Base-by-base conservation (phyloP, 2,329 filamentous ascomycete species). In the Pezicula neosporulosa region DNA sequence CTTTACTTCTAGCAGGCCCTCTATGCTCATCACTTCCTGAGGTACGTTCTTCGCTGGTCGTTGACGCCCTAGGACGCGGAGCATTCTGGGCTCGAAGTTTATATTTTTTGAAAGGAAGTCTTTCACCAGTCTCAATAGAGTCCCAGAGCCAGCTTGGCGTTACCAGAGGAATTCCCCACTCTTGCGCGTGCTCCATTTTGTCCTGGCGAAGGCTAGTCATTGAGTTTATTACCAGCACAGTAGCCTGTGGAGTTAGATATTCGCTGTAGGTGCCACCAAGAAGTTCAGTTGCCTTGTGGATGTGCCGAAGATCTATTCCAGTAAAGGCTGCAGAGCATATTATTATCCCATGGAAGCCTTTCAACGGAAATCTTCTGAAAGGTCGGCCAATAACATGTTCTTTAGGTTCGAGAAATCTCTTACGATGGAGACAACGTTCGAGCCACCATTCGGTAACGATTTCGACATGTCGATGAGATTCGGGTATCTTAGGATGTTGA, bases 401-500 rank as follows among this genome's bases (percentile, higher is more conserved):
- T 47, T 76, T 72, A 5, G 91, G 90, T 28, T 87, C 75, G 44
- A 90, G 76, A 60, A 93, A 81, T 24, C 72, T 73, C 68, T 89
- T 94, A 56, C 82, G 82, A 65, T 92, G 85, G 37, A 99, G 74
- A 66, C 93, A 97, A 44, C 84, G 83, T 70, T 99, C 94, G 48
- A 99, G 78, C 80, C 93, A 99, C 77, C 94, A 95, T 65, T 96
- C 91, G 10, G 91, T 97, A 30, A 96, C 84, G 13, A 76, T 64
- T 44, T 76, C 68, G 49, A 75, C 72, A 56, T 72, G 69, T 19
- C 58, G 55, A 45, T 61, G 65, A 45, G 69, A 58, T 38, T 60
- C 53, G 30, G 67, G 64, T 8, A 72, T 56, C 44, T 68, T 59
- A 30, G 65, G 61, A 48, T 55, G 52, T 15, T 60, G 41, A 16